A percentile compares a stretch with the other conserved stretches of the same genome.
These are phyloP conservation scores for Dactylellina cionopaga DNA, from an alignment of 2,329 filamentous ascomycete species.

Conservation along the genomic window DNA sequence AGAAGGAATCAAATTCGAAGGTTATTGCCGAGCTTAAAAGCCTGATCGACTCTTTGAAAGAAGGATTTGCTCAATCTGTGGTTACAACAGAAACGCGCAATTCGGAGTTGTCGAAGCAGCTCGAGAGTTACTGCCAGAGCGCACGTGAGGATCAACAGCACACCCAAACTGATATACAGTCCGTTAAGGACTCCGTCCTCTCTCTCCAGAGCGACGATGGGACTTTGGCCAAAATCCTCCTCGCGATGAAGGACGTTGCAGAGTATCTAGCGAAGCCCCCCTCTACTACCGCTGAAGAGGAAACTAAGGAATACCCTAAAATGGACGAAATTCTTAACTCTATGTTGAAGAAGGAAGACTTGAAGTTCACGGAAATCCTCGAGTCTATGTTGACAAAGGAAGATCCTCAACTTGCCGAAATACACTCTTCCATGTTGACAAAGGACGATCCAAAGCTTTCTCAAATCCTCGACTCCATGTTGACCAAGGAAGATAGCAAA, in stretches of 20 bases:
- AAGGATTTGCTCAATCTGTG: conserved; percentile 47
- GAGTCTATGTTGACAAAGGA: conserved; percentile 40
- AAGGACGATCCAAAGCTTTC: conserved; percentile 36
- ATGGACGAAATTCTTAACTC: conserved; percentile 70
- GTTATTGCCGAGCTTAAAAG: conserved; percentile 52
- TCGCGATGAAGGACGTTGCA: conserved; percentile 82
- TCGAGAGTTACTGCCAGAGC: conserved; percentile 37
- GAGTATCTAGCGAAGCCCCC: conserved; percentile 64
- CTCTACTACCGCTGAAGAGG: conserved; percentile 67
- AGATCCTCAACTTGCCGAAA: conserved; percentile 17
- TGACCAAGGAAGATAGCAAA: conserved; percentile 29
- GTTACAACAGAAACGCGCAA: conserved; percentile 45
- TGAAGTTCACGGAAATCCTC: conserved; percentile 29
- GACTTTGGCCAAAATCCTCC: conserved; percentile 87
- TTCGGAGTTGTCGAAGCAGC: conserved; percentile 38
- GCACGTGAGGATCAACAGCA: conserved; percentile 46
- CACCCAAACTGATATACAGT: conserved; percentile 43
- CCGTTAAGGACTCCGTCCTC: conserved; percentile 39
- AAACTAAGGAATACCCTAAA: conserved; percentile 73
- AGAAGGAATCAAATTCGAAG: conserved; percentile 39
- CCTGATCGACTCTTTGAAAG: conserved; percentile 53
- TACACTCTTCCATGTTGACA: conserved; percentile 39
- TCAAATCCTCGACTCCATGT: conserved; percentile 21
- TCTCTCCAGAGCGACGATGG: conserved; percentile 79
- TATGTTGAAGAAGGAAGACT: conserved; percentile 59